A percentile compares a stretch with the other conserved stretches of the same genome.
These are phyloP conservation scores for Cymbidium sinense DNA, from an alignment of 106 monocot genomes.

Conservation along the genomic window DNA sequence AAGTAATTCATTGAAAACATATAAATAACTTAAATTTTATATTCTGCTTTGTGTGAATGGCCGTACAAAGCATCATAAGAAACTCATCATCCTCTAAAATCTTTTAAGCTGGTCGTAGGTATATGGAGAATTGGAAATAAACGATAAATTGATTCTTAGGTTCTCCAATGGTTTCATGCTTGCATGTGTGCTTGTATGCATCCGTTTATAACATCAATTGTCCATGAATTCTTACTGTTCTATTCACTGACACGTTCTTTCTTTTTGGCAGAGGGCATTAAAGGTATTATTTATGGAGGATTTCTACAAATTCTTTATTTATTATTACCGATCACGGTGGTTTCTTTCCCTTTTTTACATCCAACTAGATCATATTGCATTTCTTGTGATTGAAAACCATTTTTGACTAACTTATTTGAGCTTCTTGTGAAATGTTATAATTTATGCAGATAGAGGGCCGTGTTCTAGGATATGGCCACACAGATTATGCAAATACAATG, in stretches of 20 bases:
- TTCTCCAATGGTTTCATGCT: not conserved
- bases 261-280: slow-evolving; percentile 68
- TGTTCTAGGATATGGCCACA: slow-evolving; percentile 63
- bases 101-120: not conserved
- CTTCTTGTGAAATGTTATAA: not conserved
- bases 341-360: slow-evolving; percentile 8
- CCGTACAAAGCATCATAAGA: not conserved
- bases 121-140: not conserved
- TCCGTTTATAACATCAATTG: not conserved
- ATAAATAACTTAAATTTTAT: not conserved
- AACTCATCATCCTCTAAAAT: not conserved
- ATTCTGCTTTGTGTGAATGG: not conserved
- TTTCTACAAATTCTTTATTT: slow-evolving; percentile 3
- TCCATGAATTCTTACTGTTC: not conserved
- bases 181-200: not conserved
- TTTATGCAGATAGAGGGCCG: slow-evolving; percentile 80
- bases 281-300: slow-evolving; percentile 45
- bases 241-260: slow-evolving; percentile 9
- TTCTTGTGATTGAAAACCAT: not conserved
- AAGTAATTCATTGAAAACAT: not conserved
- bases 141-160: not conserved
- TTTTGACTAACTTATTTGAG: not conserved
- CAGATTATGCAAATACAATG: slow-evolving; percentile 90
- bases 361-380: not conserved
- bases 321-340: slow-evolving; percentile 6